Percentiles rank a stretch among this genome's conserved stretches.
These are phyloP conservation scores for Gyromitra esculenta DNA, from an alignment of 2,329 filamentous ascomycete species.

Conservation along the genomic window DNA sequence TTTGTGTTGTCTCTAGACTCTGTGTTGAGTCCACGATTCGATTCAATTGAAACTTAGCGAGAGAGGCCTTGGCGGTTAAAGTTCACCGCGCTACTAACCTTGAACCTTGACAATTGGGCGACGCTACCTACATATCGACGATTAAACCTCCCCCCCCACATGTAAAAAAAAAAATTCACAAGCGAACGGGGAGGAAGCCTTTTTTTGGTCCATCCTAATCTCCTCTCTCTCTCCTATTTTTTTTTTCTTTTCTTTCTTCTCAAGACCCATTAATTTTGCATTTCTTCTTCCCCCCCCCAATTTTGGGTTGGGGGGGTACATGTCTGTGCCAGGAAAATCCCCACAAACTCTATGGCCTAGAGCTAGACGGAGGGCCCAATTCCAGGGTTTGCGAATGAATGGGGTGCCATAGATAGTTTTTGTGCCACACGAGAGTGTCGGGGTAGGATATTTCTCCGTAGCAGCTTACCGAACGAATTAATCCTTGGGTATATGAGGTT, in stretches of 20 bases:
- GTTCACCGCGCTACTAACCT: no score
- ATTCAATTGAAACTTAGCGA: no score
- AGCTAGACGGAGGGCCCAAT: neutral
- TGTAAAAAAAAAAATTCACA: no score
- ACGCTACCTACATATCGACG: no score
- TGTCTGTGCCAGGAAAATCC: neutral
- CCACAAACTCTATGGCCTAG: neutral
- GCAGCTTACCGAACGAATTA: neutral
- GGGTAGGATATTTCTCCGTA: neutral
- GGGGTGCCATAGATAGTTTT: neutral
- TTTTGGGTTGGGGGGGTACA: neutral
- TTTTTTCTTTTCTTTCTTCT: neutral
- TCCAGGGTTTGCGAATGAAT: neutral
- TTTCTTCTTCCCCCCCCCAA: neutral
- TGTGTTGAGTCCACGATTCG: no score
- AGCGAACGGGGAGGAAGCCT: no score
- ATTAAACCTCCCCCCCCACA: no score
- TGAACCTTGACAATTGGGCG: no score
- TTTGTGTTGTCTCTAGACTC: no score
- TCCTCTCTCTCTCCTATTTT: neutral
- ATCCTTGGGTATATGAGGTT: neutral
- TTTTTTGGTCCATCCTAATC: no score
- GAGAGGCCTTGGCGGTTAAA: no score
- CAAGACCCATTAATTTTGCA: neutral
- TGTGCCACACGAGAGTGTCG: neutral